Conservation (phyloP, 2,329 filamentous ascomycete species). For the Tolypocladium tropicale region DNA sequence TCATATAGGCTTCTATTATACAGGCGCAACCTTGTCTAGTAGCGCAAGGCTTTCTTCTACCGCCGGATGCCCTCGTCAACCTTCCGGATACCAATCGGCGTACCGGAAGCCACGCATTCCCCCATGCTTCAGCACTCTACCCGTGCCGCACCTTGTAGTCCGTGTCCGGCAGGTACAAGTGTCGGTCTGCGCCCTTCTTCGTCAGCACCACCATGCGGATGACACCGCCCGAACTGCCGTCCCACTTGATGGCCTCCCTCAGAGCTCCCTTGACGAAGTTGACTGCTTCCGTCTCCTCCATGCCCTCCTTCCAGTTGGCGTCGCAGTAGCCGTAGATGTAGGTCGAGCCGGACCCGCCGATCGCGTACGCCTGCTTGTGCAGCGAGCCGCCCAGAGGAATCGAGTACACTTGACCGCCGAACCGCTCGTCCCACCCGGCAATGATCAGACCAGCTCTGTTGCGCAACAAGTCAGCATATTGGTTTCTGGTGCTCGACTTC, state of each 20-base stretch:
- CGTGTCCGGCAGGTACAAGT: slow-evolving; percentile 90
- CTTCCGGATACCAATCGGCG: neutral
- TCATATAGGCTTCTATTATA: slow-evolving; percentile 1
- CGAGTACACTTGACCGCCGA: slow-evolving; percentile 94
- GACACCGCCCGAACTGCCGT: slow-evolving; percentile 95
- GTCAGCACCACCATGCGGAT: slow-evolving; percentile 97
- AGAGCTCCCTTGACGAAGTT: slow-evolving; percentile 87
- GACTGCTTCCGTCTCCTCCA: slow-evolving; percentile 87
- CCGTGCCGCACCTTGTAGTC: slow-evolving; percentile 68
- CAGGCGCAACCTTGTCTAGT: slow-evolving; percentile 1
- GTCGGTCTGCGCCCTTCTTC: slow-evolving; percentile 76
- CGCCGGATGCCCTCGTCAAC: neutral
- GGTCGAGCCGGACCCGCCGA: slow-evolving; percentile 92
- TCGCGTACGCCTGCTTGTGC: slow-evolving; percentile 94
- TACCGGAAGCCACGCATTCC: slow-evolving; percentile 4
- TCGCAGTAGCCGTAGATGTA: slow-evolving; percentile 99
- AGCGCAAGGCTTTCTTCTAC: neutral
- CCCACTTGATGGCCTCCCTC: slow-evolving; percentile 97
- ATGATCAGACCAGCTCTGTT: slow-evolving; percentile 89
- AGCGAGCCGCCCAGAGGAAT: slow-evolving; percentile 93
- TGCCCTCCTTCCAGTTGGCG: slow-evolving; percentile 87
- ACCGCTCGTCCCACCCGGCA: slow-evolving; percentile 90
- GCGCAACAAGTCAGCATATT: slow-evolving; percentile 6
- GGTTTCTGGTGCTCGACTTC: neutral
- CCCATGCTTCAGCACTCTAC: slow-evolving; percentile 25